Evolutionary conservation across 2,329 filamentous ascomycete genomes (phyloP), one percentile per base, ranked within the genome.

Genomic region (Pyrenochaeta sp.): DNA sequence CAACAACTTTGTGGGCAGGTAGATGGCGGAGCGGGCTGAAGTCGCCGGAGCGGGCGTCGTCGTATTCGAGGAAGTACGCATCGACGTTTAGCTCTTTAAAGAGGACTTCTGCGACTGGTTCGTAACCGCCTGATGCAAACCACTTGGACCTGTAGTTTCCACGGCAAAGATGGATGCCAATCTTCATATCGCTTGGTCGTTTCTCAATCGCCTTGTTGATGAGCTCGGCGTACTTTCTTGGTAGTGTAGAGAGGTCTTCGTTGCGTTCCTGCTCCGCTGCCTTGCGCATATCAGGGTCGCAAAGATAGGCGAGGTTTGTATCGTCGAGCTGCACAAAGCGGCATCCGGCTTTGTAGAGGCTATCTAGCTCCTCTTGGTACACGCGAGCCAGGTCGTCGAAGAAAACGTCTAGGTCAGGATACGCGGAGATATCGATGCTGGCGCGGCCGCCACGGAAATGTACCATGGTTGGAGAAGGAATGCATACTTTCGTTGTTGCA

Each of bases 11-110:
- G 72, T 81, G 63, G 48, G 77, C 77, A 3, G 83, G 83, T 43
- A 86, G 72, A 67, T 81, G 79, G n/a, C 82, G 73, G 51, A 86
- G 75, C 1, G 83, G 83, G 31, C 74, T 75, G 71, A 85, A 86
- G 68, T 84, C 83, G 12, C 83, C 83, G 0, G 78, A 81, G 2
- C 83, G 77, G 29, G 82, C 82, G 56, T 85, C 83, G 66, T 86
- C 83, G 68, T 83, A 86, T 70, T 86, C 83, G 62, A 86, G 79
- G 74, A 85, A 86, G 72, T 85, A 86, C 12, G 81, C 83, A 60
- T 85, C 82, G 47, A 85, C 82, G 62, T 84, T 78, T 43, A 85
- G 77, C 51, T 83, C 80, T 64, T 80, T 81, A 77, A 85, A 85
- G 12, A 85, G 74, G n/a, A 83, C 80, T 69, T 84, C 81, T 31